phyloP scores from a whole-genome alignment of 1,284 basidiomycete species.

The Sporisorium graminicola region DNA sequence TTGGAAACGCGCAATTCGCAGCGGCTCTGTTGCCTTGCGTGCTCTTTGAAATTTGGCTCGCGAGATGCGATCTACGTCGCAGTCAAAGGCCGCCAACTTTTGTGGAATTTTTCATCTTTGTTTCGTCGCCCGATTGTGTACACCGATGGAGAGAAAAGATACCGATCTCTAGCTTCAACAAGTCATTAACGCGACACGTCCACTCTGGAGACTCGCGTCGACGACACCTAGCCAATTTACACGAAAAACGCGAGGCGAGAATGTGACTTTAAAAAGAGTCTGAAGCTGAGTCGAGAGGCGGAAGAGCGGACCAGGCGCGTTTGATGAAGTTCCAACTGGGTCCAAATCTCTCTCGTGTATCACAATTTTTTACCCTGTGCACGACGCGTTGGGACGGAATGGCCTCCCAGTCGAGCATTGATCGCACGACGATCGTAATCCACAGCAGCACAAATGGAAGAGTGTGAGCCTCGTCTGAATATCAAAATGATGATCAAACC shows the following conservation, averaged over 20 bases:
- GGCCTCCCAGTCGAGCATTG: neutral
- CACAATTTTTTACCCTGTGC: slow-evolving; percentile 9
- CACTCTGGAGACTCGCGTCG: slow-evolving; percentile 2
- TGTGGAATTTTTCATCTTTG: neutral
- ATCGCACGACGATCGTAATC: neutral
- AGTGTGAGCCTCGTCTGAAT: neutral
- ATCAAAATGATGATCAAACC: no score
- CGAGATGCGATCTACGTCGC: no score
- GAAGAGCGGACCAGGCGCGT: slow-evolving; percentile 11
- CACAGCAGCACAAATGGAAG: neutral
- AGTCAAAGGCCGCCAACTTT: neutral
- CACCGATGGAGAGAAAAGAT: neutral
- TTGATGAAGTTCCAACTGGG: slow-evolving; percentile 25
- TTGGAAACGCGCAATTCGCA: no score
- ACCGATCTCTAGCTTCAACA: neutral
- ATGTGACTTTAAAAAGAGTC: slow-evolving; percentile 15
- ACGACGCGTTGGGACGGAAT: slow-evolving; percentile 2
- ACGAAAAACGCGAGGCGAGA: slow-evolving; percentile 10
- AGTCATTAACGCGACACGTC: slow-evolving; percentile 44
- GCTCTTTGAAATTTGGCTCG: no score
- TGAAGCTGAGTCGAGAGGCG: slow-evolving; percentile 4
- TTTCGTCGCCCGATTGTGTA: neutral
- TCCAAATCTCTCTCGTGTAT: neutral
- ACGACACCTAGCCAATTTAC: slow-evolving; percentile 21
- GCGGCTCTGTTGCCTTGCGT: no score